Conservation (phyloP, 768 basidiomycete genomes). For the Trametes punicea region DNA sequence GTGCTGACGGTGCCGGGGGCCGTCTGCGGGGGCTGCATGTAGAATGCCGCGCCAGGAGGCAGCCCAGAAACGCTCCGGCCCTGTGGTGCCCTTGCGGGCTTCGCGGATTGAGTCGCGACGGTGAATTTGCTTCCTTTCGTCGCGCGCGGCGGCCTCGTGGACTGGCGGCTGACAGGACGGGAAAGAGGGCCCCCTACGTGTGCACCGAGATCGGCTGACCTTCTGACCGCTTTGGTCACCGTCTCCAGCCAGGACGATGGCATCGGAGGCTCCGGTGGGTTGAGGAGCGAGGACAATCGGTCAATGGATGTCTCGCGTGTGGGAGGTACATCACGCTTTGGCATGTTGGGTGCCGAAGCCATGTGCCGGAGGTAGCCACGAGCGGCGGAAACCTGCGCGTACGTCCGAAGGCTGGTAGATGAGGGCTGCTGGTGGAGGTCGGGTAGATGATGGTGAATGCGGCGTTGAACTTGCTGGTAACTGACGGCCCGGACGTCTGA, state of each 20-base stretch:
- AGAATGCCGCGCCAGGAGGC: slow-evolving; percentile 18
- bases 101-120: slow-evolving; percentile 29
- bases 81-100: slow-evolving; percentile 1
- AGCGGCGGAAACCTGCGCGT: slow-evolving; percentile 42
- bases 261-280: slow-evolving; percentile 43
- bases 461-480: slow-evolving; percentile 17
- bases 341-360: slow-evolving; percentile 53
- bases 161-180: slow-evolving; percentile 17
- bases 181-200: slow-evolving; percentile 40
- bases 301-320: slow-evolving; percentile 13
- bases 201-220: slow-evolving; percentile 44
- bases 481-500: slow-evolving; percentile 18
- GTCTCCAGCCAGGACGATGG: slow-evolving; percentile 69
- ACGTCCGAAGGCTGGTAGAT: slow-evolving; percentile 21
- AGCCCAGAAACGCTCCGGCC: slow-evolving; percentile 18
- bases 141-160: slow-evolving; percentile 20
- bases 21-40: slow-evolving; percentile 32
- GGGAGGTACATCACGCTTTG: slow-evolving; percentile 16
- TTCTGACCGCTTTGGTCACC: slow-evolving; percentile 62
- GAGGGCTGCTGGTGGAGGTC: slow-evolving; percentile 20
- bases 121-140: slow-evolving; percentile 26
- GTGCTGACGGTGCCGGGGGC: slow-evolving; percentile 42
- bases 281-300: slow-evolving; percentile 7
- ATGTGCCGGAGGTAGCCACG: slow-evolving; percentile 73
- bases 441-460: slow-evolving; percentile 15